These are phyloP conservation scores for Ormosia semicastrata DNA, from an alignment of 306 rosid genomes.

Conservation along the genomic window DNA sequence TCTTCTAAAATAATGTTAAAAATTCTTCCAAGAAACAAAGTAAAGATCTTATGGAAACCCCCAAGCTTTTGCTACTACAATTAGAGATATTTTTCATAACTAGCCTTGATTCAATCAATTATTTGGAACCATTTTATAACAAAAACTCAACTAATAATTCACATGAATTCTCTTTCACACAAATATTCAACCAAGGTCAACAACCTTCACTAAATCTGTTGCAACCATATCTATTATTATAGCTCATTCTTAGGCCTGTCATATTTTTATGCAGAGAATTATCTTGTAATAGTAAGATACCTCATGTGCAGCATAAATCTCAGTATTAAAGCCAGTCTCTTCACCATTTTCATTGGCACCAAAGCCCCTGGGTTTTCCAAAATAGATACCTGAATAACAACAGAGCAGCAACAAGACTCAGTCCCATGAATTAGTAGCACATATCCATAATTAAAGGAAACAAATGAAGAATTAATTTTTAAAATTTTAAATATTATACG, in stretches of 20 bases:
- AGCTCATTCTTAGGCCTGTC: not conserved
- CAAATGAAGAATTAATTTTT: not conserved
- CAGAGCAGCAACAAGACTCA: conserved; percentile 10
- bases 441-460: not conserved
- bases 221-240: not conserved
- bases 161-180: conserved; percentile 10
- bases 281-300: conserved; percentile 36
- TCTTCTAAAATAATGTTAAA: not conserved
- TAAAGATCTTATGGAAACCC: not conserved
- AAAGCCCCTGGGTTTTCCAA: conserved; percentile 89
- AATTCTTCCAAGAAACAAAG: not conserved
- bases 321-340: conserved; percentile 86
- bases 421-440: not conserved
- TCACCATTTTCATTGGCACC: conserved; percentile 67
- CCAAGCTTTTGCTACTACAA: not conserved
- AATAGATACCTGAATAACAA: conserved; percentile 70
- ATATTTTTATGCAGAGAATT: conserved; percentile 2
- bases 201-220: not conserved
- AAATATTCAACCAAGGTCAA: conserved; percentile 1
- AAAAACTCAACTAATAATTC: conserved; percentile 1
- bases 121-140: not conserved
- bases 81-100: not conserved
- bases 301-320: conserved; percentile 73
- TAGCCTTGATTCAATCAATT: not conserved
- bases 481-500: not conserved